Base-by-base conservation (phyloP, 2,329 filamentous ascomycete species). In the Plectosphaerella sp. region DNA sequence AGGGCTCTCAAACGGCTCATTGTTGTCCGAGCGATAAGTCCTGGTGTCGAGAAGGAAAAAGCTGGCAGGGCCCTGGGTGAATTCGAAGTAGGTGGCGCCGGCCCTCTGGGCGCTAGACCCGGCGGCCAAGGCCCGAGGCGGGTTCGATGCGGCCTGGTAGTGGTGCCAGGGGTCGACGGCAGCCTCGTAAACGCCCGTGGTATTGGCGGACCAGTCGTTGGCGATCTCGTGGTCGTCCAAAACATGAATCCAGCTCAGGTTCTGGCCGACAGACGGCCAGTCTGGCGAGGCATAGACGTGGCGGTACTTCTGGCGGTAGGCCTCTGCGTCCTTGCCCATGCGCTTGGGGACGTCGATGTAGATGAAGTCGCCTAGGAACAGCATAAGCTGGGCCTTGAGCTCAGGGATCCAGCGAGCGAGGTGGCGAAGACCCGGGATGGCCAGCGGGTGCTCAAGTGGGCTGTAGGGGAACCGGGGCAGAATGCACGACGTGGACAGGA, bases 1-100 rank as follows among this genome's bases (percentile, higher is more conserved):
- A 0, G 77, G 69, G 43, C 80, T 78, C 35, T 84, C 78, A 45
- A 79, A 80, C 7, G 86, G 76, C 9, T 80, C 72, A 11, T 72
- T 70, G 63, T 84, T 86, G 58, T 78, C 83, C 5, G 88, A 91
- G 46, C 93, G 88, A 65, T 96, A 95, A 39, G 88, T 87, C 49
- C 94, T 84, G 0, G 93, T 97, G 65, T 99, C 94, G 48, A 96
- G 77, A 75, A 99, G 84, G 76, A 97, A 99, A 73, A 97, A 97
- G 39, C 88, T 88, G 1, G 91, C 92, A 0, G 93, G 93, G 0
- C 94, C 94, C 65, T 96, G 89, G 1, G 82, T 83, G 68, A 99
- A 99, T 20, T 86, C 83, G 66, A 92, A 97, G 71, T 94, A 97
- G 0, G 91, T 96, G 1, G 86, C 84, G 16, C 82, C 82, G 45